Percentiles rank a stretch among this genome's conserved stretches.
These are phyloP conservation scores for Aspergillus pseudoglaucus DNA, from an alignment of 2,329 filamentous ascomycete species.

Conservation along the genomic window DNA sequence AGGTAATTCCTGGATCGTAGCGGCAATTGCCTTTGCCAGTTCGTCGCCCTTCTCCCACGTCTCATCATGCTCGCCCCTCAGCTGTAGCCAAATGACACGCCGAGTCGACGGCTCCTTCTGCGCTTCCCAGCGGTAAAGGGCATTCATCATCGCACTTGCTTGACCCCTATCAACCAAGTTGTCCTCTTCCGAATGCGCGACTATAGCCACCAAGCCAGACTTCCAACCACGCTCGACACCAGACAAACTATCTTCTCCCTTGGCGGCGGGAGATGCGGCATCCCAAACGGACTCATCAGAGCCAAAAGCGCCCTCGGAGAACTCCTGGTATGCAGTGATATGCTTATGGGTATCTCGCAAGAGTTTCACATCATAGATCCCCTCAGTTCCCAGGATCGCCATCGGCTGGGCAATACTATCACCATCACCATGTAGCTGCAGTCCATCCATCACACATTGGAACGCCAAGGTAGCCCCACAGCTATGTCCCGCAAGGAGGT, in stretches of 20 bases:
- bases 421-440: conserved; percentile 8
- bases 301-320: conserved; percentile 40
- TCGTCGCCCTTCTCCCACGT: conserved; percentile 36
- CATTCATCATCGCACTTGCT: conserved; percentile 41
- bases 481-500: conserved; percentile 42
- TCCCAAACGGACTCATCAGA: conserved; percentile 32
- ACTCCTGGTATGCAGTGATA: conserved; percentile 31
- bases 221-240: conserved; percentile 30
- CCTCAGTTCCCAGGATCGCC: conserved; percentile 38
- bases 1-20: conserved; percentile 23
- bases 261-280: conserved; percentile 31
- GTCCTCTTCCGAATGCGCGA: conserved; percentile 39
- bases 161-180: conserved; percentile 35
- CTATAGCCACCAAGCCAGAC: conserved; percentile 28
- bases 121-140: conserved; percentile 44
- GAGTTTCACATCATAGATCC: conserved; percentile 39
- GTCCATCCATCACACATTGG: conserved; percentile 32
- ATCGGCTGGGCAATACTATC: conserved; percentile 21
- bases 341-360: conserved; percentile 28
- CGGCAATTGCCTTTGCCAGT: conserved; percentile 32
- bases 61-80: conserved; percentile 37
- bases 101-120: conserved; percentile 32
- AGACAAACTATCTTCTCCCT: conserved; percentile 16
- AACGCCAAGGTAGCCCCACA: conserved; percentile 43
- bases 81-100: conserved; percentile 31